Conservation (phyloP, 495 filamentous ascomycete species). For the Hypoxylon subgilvum region DNA sequence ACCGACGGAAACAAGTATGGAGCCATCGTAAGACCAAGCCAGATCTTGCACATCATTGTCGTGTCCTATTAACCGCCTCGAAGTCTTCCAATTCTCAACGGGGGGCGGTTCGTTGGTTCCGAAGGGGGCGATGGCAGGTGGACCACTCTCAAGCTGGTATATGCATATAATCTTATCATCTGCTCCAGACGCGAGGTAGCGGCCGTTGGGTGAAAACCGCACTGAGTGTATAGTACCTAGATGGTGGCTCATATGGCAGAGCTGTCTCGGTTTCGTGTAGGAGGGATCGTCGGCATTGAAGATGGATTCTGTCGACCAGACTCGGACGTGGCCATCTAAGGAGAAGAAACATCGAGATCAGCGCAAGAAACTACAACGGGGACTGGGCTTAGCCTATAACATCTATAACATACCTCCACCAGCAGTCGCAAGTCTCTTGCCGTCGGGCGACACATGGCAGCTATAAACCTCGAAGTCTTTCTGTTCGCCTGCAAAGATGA, state of each 20-base stretch:
- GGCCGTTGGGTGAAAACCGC: conserved; percentile 90
- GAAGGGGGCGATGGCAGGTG: conserved; percentile 60
- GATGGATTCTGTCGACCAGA: conserved; percentile 96
- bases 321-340: conserved; percentile 87
- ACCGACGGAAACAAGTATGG: conserved; percentile 92
- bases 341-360: conserved; percentile 19
- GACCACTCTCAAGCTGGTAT: conserved; percentile 84
- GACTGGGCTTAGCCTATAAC: conserved; percentile 8
- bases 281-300: conserved; percentile 74
- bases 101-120: conserved; percentile 90
- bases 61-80: conserved; percentile 89
- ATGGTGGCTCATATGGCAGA: conserved; percentile 97
- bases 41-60: conserved; percentile 99
- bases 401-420: conserved; percentile 73
- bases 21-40: conserved; percentile 95
- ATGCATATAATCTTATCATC: conserved; percentile 99
- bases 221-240: conserved; percentile 96
- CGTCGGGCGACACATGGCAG: conserved; percentile 95
- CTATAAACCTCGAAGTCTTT: conserved; percentile 98
- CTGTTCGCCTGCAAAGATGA: conserved; percentile 71
- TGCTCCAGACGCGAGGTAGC: conserved; percentile 92
- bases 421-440: conserved; percentile 85
- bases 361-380: conserved; percentile 1
- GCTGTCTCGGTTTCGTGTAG: conserved; percentile 81
- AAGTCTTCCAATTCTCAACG: conserved; percentile 95